phyloP scores from a whole-genome alignment of 352 stramenopile genomes.

The Thraustochytrium sp. region DNA sequence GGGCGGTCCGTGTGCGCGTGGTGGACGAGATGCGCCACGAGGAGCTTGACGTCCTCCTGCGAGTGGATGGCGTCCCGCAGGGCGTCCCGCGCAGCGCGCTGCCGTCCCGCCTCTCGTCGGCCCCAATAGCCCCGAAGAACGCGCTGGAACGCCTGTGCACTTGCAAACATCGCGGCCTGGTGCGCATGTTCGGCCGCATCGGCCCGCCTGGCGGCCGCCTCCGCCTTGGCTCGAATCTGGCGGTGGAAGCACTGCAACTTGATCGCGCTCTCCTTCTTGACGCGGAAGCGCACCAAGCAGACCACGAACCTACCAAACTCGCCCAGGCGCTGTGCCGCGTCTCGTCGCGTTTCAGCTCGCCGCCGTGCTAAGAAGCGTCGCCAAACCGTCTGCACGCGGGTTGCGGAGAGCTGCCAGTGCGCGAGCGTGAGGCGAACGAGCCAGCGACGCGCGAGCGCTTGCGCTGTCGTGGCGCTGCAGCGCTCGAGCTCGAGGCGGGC shows the following conservation, averaged over 20 bases:
- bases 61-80: neutral
- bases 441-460: neutral
- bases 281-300: neutral
- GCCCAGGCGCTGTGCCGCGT: neutral
- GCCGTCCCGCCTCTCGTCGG: neutral
- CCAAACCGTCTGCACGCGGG: neutral
- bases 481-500: neutral
- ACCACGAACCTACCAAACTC: neutral
- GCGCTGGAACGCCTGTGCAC: neutral
- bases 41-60: neutral
- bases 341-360: neutral
- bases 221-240: neutral
- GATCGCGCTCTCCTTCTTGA: neutral
- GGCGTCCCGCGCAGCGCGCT: neutral
- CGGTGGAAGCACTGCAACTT: neutral
- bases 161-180: neutral
- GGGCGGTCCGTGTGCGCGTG: neutral
- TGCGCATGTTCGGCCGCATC: neutral
- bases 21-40: slow-evolving; percentile 13
- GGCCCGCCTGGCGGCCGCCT: neutral
- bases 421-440: neutral
- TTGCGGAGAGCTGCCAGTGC: too few species aligned
- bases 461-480: neutral
- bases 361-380: neutral
- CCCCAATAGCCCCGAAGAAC: neutral